phyloP scores from a whole-genome alignment of 1,284 basidiomycete species.

The Ganoderma boninense region DNA sequence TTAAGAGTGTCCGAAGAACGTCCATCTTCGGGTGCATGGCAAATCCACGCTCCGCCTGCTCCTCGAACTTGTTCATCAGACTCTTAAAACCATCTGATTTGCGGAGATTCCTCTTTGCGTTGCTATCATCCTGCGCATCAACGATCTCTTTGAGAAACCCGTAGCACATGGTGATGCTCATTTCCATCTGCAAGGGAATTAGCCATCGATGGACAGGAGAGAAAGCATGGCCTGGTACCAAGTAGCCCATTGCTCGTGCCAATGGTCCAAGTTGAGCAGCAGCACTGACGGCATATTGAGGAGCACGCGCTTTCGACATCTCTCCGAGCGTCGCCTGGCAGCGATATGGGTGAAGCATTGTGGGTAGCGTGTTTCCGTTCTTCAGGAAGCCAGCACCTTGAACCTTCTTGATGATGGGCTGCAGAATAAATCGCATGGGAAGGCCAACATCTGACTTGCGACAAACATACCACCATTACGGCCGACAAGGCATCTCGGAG shows the following conservation, averaged over 20 bases:
- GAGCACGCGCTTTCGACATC: constrained; percentile 46
- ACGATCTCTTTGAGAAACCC: constrained; percentile 59
- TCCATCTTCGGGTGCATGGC: constrained; percentile 94
- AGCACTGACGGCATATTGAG: constrained; percentile 27
- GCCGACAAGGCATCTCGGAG: constrained; percentile 67
- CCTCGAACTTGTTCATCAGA: constrained; percentile 71
- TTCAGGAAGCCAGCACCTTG: constrained; percentile 37
- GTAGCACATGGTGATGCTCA: constrained; percentile 83
- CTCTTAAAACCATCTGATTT: constrained; percentile 68
- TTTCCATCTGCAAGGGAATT: constrained; percentile 69
- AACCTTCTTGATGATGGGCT: constrained; percentile 44
- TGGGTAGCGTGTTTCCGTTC: constrained; percentile 46
- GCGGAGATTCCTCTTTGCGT: constrained; percentile 51
- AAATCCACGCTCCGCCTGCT: constrained; percentile 61
- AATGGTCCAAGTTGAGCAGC: constrained; percentile 27
- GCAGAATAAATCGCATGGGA: neutral
- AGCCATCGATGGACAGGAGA: neutral
- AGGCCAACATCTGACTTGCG: neutral
- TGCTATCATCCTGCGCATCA: constrained; percentile 39
- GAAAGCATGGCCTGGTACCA: constrained; percentile 37
- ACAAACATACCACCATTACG: constrained; percentile 75
- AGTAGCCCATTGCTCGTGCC: constrained; percentile 31
- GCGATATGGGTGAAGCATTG: constrained; percentile 64
- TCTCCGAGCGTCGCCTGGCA: constrained; percentile 50
- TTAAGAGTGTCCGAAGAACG: constrained; percentile 76